Percentiles rank a stretch among this genome's conserved stretches.
Conservation (phyloP, 108 stramenopile genomes). For the Nitzschia sp. region DNA sequence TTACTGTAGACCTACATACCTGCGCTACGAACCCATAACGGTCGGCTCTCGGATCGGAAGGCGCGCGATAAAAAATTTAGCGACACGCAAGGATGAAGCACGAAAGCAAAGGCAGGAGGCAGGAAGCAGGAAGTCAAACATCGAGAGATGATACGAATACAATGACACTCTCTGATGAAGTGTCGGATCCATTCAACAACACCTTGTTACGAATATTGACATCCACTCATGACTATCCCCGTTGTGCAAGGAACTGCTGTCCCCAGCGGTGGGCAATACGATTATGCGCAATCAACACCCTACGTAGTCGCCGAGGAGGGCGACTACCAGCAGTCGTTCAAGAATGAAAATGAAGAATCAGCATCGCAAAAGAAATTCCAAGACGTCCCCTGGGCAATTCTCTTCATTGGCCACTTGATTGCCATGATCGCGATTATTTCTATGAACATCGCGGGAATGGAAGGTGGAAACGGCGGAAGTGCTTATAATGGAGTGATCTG, state of each 20-base stretch:
- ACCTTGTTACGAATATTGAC: too few relatives aligned
- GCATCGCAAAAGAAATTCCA: conserved; percentile 28
- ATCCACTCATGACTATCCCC: conserved; percentile 34
- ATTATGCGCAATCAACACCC: background rate
- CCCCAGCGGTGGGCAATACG: background rate
- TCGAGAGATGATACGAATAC: too few relatives aligned
- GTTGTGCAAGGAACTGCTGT: conserved; percentile 50
- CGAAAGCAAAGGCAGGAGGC: too few relatives aligned
- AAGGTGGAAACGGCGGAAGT: conserved; percentile 15
- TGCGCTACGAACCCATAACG: too few relatives aligned
- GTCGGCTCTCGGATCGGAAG: too few relatives aligned
- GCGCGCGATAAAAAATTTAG: too few relatives aligned
- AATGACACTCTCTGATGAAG: too few relatives aligned
- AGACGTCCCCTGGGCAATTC: conserved; percentile 50
- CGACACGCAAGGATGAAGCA: too few relatives aligned
- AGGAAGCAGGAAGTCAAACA: too few relatives aligned
- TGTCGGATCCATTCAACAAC: too few relatives aligned
- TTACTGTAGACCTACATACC: too few relatives aligned
- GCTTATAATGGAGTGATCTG: conserved; percentile 25
- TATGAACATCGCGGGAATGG: conserved; percentile 13
- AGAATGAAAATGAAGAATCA: background rate
- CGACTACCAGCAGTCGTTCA: background rate
- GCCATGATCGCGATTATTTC: conserved; percentile 37
- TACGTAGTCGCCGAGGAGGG: background rate
- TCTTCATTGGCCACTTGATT: conserved; percentile 63